Evolutionary conservation across 306 rosid species (phyloP).

Genomic region (Carpinus fangiana): DNA sequence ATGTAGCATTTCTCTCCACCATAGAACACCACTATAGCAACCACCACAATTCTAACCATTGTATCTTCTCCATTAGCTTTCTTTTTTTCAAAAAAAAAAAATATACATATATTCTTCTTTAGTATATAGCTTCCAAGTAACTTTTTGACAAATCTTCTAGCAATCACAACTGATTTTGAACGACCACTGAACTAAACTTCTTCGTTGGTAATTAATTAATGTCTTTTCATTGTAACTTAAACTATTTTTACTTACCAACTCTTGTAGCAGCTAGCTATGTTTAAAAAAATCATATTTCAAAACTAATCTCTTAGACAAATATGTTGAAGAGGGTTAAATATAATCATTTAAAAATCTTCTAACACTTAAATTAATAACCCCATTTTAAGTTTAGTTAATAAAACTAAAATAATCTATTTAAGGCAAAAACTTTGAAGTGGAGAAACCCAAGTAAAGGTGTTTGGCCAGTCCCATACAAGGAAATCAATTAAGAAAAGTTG

Average conservation of each 20-base stretch:
- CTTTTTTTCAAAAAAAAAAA: too few species aligned
- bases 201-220: background rate
- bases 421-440: conserved; percentile 12
- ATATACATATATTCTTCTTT: background rate
- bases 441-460: background rate
- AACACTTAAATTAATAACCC: too few species aligned
- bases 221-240: background rate
- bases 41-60: too few species aligned
- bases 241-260: background rate
- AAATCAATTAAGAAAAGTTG: conserved; percentile 32
- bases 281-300: background rate
- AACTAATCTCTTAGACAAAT: background rate
- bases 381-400: background rate
- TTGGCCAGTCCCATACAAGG: conserved; percentile 22
- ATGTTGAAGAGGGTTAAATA: background rate
- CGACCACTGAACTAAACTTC: background rate
- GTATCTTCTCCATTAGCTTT: too few species aligned
- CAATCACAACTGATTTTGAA: conserved; percentile 3
- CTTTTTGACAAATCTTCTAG: background rate
- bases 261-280: background rate
- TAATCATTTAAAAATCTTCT: background rate
- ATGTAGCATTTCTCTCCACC: too few species aligned
- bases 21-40: too few species aligned
- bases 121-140: background rate
- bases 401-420: conserved; percentile 3